phyloP scores from a whole-genome alignment of 2,329 filamentous ascomycete species.

The Fusarium udum region DNA sequence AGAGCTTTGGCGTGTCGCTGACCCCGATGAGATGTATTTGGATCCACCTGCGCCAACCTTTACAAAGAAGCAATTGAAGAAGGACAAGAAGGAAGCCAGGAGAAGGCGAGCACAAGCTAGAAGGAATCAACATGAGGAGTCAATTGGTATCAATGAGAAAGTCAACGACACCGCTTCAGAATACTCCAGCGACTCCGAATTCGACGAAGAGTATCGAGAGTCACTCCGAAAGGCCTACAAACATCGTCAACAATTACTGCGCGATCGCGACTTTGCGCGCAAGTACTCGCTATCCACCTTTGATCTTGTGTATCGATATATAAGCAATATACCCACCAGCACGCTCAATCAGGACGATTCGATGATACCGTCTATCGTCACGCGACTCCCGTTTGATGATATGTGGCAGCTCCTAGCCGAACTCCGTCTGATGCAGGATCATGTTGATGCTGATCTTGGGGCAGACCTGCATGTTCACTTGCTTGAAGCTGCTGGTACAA shows the following conservation, averaged over 20 bases:
- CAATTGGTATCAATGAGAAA: slow-evolving; percentile 12
- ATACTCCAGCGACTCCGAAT: slow-evolving; percentile 15
- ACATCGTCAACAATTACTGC: slow-evolving; percentile 28
- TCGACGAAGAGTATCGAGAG: slow-evolving; percentile 9
- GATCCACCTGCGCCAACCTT: slow-evolving; percentile 38
- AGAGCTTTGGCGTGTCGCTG: slow-evolving; percentile 40
- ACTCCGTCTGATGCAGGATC: slow-evolving; percentile 40
- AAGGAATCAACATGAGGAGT: not conserved
- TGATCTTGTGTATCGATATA: slow-evolving; percentile 38
- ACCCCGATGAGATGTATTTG: slow-evolving; percentile 40
- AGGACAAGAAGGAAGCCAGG: slow-evolving; percentile 19
- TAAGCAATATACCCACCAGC: slow-evolving; percentile 18
- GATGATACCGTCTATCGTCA: slow-evolving; percentile 23
- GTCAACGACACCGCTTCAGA: not conserved
- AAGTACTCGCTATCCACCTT: slow-evolving; percentile 40
- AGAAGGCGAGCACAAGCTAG: slow-evolving; percentile 10
- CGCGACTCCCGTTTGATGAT: slow-evolving; percentile 37
- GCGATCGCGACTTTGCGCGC: slow-evolving; percentile 42
- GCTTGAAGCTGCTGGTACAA: slow-evolving; percentile 38
- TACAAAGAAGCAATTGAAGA: not conserved
- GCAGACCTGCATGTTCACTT: slow-evolving; percentile 36
- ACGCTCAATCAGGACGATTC: slow-evolving; percentile 19
- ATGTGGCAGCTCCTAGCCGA: slow-evolving; percentile 43
- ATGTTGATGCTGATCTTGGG: slow-evolving; percentile 39
- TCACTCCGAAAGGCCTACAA: not conserved